phyloP scores from a whole-genome alignment of 768 basidiomycete genomes.

The Mycena floridula region DNA sequence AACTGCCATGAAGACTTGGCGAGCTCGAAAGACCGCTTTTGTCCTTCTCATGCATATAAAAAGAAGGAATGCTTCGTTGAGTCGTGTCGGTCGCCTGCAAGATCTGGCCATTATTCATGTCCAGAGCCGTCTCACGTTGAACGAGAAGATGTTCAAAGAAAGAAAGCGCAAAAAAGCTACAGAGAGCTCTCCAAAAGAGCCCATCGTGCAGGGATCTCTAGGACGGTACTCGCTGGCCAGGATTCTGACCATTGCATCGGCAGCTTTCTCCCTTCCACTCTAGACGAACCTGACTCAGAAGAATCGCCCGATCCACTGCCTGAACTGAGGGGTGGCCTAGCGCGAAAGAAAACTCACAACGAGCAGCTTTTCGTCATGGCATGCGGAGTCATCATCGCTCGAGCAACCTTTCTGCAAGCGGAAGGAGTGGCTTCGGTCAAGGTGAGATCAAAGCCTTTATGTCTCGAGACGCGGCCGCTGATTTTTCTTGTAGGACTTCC shows the following conservation, averaged over 20 bases:
- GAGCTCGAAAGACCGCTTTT: conserved; percentile 2
- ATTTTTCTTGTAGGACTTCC: background rate
- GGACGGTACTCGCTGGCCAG: background rate
- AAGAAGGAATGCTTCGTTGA: background rate
- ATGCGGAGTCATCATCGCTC: conserved; percentile 15
- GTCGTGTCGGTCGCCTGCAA: background rate
- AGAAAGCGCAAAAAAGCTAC: background rate
- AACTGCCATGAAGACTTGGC: background rate
- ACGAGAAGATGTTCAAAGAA: background rate
- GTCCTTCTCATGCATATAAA: background rate
- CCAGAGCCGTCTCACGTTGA: background rate
- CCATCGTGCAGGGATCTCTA: background rate
- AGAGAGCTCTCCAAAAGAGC: background rate
- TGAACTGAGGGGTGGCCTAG: conserved; percentile 8
- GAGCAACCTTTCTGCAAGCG: conserved; percentile 11
- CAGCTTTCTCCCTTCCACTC: too few species aligned
- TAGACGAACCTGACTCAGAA: background rate
- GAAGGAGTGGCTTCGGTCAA: conserved; percentile 4
- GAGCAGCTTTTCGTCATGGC: conserved; percentile 14
- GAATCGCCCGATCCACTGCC: background rate
- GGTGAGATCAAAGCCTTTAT: background rate
- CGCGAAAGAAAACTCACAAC: conserved; percentile 12
- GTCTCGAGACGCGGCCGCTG: background rate
- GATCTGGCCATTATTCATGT: background rate
- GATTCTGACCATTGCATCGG: background rate